These are phyloP conservation scores for Aspergillus affinis DNA, from an alignment of 495 filamentous ascomycete species.

Conservation along the genomic window DNA sequence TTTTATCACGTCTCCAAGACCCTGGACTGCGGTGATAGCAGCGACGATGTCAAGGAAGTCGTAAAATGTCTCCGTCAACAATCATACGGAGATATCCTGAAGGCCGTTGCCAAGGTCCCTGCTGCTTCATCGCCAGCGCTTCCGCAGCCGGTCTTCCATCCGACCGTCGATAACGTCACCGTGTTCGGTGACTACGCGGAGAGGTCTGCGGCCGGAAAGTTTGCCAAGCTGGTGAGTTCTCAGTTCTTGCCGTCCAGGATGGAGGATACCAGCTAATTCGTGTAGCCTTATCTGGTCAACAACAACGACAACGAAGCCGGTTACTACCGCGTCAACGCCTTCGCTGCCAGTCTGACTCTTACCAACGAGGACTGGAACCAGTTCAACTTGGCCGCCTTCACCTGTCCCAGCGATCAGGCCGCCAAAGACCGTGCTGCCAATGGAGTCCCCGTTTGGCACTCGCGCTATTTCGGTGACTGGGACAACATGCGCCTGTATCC, in stretches of 20 bases:
- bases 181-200: conserved; percentile 49
- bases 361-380: conserved; percentile 32
- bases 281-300: conserved; percentile 42
- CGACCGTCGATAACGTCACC: conserved; percentile 43
- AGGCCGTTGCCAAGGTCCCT: conserved; percentile 25
- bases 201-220: conserved; percentile 32
- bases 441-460: conserved; percentile 48
- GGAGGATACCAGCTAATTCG: conserved; percentile 2
- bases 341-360: conserved; percentile 21
- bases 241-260: background rate
- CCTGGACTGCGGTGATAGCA: conserved; percentile 36
- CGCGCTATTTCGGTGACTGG: conserved; percentile 52
- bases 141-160: conserved; percentile 41
- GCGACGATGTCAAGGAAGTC: conserved; percentile 23
- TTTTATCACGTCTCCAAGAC: conserved; percentile 41
- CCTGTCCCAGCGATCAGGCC: conserved; percentile 38
- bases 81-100: conserved; percentile 1
- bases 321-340: conserved; percentile 37
- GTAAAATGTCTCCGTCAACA: conserved; percentile 28
- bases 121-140: conserved; percentile 22
- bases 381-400: conserved; percentile 46
- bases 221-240: conserved; percentile 29
- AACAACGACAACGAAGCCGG: conserved; percentile 49
- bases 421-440: conserved; percentile 31
- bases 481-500: conserved; percentile 45